Conservation (phyloP, 1,139 yeast genomes). For the Hemisphaericaspora xylanilytica region DNA sequence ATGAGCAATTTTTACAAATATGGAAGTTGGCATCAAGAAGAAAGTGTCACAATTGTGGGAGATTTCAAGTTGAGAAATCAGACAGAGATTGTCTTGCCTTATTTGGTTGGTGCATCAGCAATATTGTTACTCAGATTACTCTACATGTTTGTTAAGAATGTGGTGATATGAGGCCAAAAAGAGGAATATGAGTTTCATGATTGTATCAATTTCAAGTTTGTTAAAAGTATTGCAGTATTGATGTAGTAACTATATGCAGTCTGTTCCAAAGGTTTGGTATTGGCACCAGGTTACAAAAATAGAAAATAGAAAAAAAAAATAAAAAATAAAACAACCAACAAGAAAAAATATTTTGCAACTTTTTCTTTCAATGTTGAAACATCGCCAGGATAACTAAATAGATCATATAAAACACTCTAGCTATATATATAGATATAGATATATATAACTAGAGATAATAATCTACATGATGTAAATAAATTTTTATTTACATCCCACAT, state of each 20-base stretch:
- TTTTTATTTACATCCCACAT: too few species aligned
- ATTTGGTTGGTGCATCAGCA: slow-evolving; percentile 17
- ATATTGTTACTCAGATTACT: slow-evolving; percentile 15
- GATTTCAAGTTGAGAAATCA: slow-evolving; percentile 26
- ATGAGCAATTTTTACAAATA: slow-evolving; percentile 57
- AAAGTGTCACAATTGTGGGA: slow-evolving; percentile 24
- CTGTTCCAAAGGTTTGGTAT: slow-evolving; percentile 6
- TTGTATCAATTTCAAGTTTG: slow-evolving; percentile 1
- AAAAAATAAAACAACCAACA: too few species aligned
- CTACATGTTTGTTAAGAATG: slow-evolving; percentile 10
- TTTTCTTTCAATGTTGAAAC: not conserved
- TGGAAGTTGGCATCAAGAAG: slow-evolving; percentile 36
- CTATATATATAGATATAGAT: not conserved
- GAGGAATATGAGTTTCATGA: slow-evolving; percentile 1
- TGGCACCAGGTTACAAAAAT: too few species aligned
- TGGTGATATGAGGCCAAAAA: slow-evolving; percentile 3
- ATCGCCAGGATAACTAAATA: too few species aligned
- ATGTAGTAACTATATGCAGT: slow-evolving; percentile 1
- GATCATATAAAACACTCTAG: too few species aligned
- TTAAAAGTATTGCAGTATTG: not conserved
- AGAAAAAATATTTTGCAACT: not conserved
- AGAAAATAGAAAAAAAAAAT: too few species aligned
- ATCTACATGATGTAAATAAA: too few species aligned
- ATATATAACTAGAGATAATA: slow-evolving; percentile 1
- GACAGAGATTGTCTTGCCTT: slow-evolving; percentile 23